Conservation (phyloP, 495 filamentous ascomycete genomes). For the Xylaria grammica region DNA sequence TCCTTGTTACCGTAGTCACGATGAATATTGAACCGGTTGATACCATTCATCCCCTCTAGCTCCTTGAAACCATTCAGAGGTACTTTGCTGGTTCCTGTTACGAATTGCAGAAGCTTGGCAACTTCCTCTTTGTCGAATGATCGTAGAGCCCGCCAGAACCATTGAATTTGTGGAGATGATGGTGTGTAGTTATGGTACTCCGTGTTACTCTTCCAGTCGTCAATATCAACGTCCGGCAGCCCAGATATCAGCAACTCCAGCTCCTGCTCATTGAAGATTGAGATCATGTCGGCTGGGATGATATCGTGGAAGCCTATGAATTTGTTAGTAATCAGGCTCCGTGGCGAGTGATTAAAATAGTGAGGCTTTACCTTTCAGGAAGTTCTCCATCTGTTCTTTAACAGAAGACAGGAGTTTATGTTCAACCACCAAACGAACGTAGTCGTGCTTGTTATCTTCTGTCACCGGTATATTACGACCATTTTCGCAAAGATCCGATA, state of each 20-base stretch:
- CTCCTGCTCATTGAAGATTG: constrained; percentile 99
- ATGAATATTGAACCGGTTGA: constrained; percentile 98
- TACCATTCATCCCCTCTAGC: constrained; percentile 98
- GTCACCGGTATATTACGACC: constrained; percentile 93
- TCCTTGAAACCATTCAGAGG: constrained; percentile 99
- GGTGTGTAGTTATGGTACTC: constrained; percentile 98
- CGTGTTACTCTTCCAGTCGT: constrained; percentile 99
- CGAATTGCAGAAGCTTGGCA: constrained; percentile 96
- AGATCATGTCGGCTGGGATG: constrained; percentile 89
- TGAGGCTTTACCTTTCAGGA: constrained; percentile 76
- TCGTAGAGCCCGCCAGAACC: constrained; percentile 98
- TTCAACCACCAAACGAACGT: constrained; percentile 91
- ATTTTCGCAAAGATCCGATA: constrained; percentile 84
- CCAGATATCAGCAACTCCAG: constrained; percentile 96
- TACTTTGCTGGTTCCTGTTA: constrained; percentile 97
- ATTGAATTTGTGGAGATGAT: constrained; percentile 95
- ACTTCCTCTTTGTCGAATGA: constrained; percentile 99
- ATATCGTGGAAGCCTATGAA: constrained; percentile 92
- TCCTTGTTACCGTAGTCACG: constrained; percentile 98
- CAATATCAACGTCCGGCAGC: constrained; percentile 94
- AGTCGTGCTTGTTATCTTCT: constrained; percentile 98
- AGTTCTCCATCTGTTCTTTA: constrained; percentile 90
- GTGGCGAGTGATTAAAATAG: constrained; percentile 1
- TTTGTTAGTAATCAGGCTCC: constrained; percentile 28
- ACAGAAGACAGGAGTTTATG: constrained; percentile 90